phyloP scores from a whole-genome alignment of 2,329 filamentous ascomycete species.

The Sclerotinia glacialis region DNA sequence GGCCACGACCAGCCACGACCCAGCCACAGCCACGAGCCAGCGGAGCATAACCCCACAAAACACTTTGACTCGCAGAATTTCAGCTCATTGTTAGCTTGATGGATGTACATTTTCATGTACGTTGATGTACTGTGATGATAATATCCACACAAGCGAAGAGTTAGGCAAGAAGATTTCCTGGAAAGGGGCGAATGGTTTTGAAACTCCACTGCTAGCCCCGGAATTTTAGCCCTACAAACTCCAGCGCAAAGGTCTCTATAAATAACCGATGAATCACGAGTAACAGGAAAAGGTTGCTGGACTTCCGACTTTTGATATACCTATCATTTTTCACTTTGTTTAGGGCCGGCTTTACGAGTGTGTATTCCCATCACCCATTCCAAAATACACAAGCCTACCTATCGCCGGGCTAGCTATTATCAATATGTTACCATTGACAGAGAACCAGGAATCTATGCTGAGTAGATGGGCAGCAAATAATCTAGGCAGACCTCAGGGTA shows the following conservation, averaged over 20 bases:
- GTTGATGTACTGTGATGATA: too few species aligned
- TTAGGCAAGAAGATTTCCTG: not conserved
- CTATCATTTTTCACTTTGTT: not conserved
- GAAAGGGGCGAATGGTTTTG: constrained; percentile 23
- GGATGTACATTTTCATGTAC: not conserved
- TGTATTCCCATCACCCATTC: not conserved
- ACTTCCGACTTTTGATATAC: not conserved
- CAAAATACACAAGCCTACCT: not conserved
- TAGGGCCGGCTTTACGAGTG: not conserved
- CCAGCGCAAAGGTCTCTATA: not conserved
- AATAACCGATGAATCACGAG: not conserved
- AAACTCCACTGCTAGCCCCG: constrained; percentile 23
- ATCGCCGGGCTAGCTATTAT: not conserved
- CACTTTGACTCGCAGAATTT: not conserved
- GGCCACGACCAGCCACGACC: not conserved
- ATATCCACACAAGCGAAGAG: not conserved
- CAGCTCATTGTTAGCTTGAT: not conserved
- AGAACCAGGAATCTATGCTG: constrained; percentile 27
- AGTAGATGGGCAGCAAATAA: constrained; percentile 24
- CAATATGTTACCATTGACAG: constrained; percentile 25
- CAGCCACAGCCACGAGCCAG: not conserved
- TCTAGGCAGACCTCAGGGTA: constrained; percentile 23
- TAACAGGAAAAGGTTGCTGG: not conserved
- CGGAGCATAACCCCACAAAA: not conserved
- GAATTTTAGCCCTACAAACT: constrained; percentile 22